Evolutionary conservation across 192 early-diverging fungal genomes (phyloP).

Genomic region (Jimgerdemannia flammicorona): DNA sequence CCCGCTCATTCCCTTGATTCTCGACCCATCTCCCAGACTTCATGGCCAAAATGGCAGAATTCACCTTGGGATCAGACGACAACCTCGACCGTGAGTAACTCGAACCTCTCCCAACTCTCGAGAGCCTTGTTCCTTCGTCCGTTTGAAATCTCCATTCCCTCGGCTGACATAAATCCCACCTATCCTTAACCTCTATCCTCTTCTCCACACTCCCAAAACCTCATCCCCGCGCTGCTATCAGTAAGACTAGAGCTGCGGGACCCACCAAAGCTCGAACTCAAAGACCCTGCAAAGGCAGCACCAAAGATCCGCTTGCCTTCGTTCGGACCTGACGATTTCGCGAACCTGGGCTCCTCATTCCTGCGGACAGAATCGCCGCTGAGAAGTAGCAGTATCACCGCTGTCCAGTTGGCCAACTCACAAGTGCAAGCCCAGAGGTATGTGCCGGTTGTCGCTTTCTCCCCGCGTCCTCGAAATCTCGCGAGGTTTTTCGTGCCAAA

Average conservation of each 20-base stretch:
- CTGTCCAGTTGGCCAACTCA: not conserved
- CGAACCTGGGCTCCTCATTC: not conserved
- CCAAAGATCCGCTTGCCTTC: constrained; percentile 15
- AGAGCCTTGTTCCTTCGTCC: not conserved
- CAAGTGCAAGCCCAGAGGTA: not conserved
- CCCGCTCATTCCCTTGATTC: not conserved
- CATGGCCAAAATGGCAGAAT: not conserved
- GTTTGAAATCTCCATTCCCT: not conserved
- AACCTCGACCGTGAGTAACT: not conserved
- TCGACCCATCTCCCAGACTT: not conserved
- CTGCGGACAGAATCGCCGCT: not conserved
- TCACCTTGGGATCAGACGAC: not conserved
- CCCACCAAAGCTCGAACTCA: constrained; percentile 22
- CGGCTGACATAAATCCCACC: not conserved
- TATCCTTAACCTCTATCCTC: not conserved
- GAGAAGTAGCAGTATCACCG: not conserved
- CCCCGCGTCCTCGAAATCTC: too few relatives aligned
- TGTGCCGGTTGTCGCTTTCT: not conserved
- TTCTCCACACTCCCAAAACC: constrained; percentile 15
- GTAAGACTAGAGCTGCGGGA: not conserved
- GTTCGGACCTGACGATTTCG: constrained; percentile 15
- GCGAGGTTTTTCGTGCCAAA: too few relatives aligned
- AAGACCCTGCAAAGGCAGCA: constrained; percentile 13
- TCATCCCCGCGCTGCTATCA: constrained; percentile 16
- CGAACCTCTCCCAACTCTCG: not conserved